Percentiles rank a stretch among this genome's conserved stretches.
phyloP scores from a whole-genome alignment of 2,329 filamentous ascomycete genomes.

The Penicillium sp. region DNA sequence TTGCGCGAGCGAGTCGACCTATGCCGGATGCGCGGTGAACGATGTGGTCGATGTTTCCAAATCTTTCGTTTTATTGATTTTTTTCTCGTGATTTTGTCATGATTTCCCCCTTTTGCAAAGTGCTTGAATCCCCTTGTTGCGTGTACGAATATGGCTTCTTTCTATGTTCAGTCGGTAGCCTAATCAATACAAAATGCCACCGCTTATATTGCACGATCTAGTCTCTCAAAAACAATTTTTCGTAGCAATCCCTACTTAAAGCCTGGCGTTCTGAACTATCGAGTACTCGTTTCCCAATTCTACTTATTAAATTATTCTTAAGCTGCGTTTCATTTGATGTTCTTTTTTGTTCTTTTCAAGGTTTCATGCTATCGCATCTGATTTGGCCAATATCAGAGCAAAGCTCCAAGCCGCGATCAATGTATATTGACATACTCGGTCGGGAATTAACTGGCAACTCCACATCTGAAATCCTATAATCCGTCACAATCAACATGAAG shows the following conservation, averaged over 20 bases:
- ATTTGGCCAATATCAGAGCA: neutral
- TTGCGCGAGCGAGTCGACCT: neutral
- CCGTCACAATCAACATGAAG: neutral
- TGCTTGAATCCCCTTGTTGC: conserved; percentile 8
- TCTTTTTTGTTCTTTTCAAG: too few relatives aligned
- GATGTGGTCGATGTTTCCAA: conserved; percentile 4
- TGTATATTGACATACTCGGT: neutral
- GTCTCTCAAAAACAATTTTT: too few relatives aligned
- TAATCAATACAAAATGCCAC: conserved; percentile 33
- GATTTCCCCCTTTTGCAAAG: conserved; percentile 32
- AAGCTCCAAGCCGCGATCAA: neutral
- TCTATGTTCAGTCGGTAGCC: conserved; percentile 22
- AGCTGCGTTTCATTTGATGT: too few relatives aligned
- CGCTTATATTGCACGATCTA: conserved; percentile 13
- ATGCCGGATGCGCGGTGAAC: neutral
- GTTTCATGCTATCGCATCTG: too few relatives aligned
- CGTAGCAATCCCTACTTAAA: too few relatives aligned
- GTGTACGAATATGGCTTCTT: conserved; percentile 24
- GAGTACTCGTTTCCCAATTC: too few relatives aligned
- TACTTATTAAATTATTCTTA: too few relatives aligned
- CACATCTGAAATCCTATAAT: neutral
- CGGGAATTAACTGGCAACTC: neutral
- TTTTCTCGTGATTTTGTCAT: conserved; percentile 20
- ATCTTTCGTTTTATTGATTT: conserved; percentile 4
- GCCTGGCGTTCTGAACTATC: too few relatives aligned